A percentile compares a stretch with the other conserved stretches of the same genome.
Conservation (phyloP, 1,284 basidiomycete species). For the Ganoderma sinense region DNA sequence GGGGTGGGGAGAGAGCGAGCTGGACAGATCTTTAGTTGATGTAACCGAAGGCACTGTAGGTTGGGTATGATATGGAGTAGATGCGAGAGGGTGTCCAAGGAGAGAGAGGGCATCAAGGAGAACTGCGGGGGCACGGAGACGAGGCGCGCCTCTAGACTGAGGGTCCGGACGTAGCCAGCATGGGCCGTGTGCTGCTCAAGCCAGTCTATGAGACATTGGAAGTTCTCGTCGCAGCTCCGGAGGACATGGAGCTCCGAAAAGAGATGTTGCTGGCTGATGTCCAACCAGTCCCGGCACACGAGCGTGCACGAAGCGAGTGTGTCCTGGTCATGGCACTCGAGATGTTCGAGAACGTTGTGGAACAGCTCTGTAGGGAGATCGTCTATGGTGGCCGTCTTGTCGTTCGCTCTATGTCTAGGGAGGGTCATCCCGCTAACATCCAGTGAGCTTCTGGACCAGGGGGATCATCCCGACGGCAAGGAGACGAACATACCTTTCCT, state of each 20-base stretch:
- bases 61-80: constrained; percentile 9
- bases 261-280: constrained; percentile 18
- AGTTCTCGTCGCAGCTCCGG: constrained; percentile 11
- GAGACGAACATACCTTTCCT: background rate
- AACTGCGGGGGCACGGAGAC: constrained; percentile 8
- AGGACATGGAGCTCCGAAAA: constrained; percentile 16
- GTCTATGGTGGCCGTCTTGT: background rate
- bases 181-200: background rate
- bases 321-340: constrained; percentile 4
- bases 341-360: constrained; percentile 14
- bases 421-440: background rate
- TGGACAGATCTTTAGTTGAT: background rate
- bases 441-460: background rate
- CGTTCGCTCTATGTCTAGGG: too few species aligned
- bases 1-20: background rate
- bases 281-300: constrained; percentile 19
- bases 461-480: background rate
- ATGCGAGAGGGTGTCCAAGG: constrained; percentile 6
- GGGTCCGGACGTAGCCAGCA: constrained; percentile 8
- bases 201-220: constrained; percentile 12
- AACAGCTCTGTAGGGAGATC: constrained; percentile 20
- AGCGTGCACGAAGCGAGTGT: constrained; percentile 12
- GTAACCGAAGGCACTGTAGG: constrained; percentile 6
- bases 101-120: constrained; percentile 13
- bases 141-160: constrained; percentile 19